Conservation (phyloP, 768 basidiomycete genomes). For the Lenzites betulinus region DNA sequence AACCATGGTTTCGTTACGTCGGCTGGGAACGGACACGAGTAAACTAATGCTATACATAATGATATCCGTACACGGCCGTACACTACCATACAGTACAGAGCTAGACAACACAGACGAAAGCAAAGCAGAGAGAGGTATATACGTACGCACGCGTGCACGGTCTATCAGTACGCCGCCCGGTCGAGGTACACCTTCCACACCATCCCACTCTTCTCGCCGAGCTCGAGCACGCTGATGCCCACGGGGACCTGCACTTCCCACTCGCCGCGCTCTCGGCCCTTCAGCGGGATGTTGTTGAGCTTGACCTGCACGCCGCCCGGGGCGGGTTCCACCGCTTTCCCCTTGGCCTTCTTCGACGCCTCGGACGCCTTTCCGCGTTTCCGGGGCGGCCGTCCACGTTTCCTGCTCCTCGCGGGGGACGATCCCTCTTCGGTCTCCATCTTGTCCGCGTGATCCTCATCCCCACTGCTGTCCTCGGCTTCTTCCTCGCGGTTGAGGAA, state of each 20-base stretch:
- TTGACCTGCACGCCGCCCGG: slow-evolving; percentile 58
- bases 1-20: too few species aligned
- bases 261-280: slow-evolving; percentile 49
- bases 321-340: slow-evolving; percentile 24
- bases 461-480: slow-evolving; percentile 43
- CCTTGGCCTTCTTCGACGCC: slow-evolving; percentile 21
- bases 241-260: slow-evolving; percentile 65
- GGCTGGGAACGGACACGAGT: too few species aligned
- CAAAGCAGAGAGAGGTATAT: not conserved
- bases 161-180: slow-evolving; percentile 6
- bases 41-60: slow-evolving; percentile 19
- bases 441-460: slow-evolving; percentile 25
- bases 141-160: not conserved
- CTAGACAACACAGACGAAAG: not conserved
- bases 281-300: slow-evolving; percentile 54
- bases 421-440: slow-evolving; percentile 28
- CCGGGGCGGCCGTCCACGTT: slow-evolving; percentile 23
- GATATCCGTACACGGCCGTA: slow-evolving; percentile 18
- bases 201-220: slow-evolving; percentile 71
- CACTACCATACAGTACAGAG: slow-evolving; percentile 4
- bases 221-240: slow-evolving; percentile 66
- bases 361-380: slow-evolving; percentile 22
- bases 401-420: slow-evolving; percentile 8
- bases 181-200: slow-evolving; percentile 69
- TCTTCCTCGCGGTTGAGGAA: slow-evolving; percentile 50